A percentile compares a stretch with the other conserved stretches of the same genome.
Evolutionary conservation across 2,329 filamentous ascomycete species (phyloP).

Genomic region (Arthrinium puccinioides): DNA sequence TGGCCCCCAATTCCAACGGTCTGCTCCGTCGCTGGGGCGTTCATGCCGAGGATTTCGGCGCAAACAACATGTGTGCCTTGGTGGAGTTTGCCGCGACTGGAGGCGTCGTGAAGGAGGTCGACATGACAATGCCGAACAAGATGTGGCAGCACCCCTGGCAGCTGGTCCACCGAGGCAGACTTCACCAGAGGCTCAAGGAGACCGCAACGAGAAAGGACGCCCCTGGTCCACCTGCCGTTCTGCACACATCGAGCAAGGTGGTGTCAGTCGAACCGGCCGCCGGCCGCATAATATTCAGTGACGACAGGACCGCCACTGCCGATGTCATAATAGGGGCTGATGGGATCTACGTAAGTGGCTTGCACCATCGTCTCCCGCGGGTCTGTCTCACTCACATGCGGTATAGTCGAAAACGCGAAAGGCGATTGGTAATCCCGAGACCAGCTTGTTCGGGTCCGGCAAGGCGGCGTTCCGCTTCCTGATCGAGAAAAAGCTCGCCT

Average conservation of each 20-base stretch:
- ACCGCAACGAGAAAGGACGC: conserved; percentile 29
- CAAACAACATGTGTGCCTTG: conserved; percentile 17
- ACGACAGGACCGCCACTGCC: conserved; percentile 11
- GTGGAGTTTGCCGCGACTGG: conserved; percentile 13
- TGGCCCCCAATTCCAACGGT: conserved; percentile 55
- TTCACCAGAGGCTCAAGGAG: conserved; percentile 45
- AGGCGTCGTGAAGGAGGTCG: conserved; percentile 16
- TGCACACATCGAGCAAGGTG: conserved; percentile 23
- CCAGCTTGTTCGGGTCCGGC: conserved; percentile 34
- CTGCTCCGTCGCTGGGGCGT: conserved; percentile 37
- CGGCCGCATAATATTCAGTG: conserved; percentile 12
- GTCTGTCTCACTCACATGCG: conserved; percentile 6
- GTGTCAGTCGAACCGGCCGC: conserved; percentile 11
- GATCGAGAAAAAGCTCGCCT: conserved; percentile 28
- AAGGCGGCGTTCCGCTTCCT: conserved; percentile 53
- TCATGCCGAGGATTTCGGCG: conserved; percentile 28
- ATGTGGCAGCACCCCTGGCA: conserved; percentile 46
- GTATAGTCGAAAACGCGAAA: conserved; percentile 23
- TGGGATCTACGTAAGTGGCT: conserved; percentile 14
- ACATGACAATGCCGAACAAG: conserved; percentile 28
- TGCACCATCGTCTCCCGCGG: background rate
- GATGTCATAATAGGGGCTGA: conserved; percentile 17
- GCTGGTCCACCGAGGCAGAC: conserved; percentile 43
- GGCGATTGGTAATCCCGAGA: conserved; percentile 32
- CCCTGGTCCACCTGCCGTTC: conserved; percentile 23